Conservation (phyloP, 805 yeast species). For the Pichia kluyveri region DNA sequence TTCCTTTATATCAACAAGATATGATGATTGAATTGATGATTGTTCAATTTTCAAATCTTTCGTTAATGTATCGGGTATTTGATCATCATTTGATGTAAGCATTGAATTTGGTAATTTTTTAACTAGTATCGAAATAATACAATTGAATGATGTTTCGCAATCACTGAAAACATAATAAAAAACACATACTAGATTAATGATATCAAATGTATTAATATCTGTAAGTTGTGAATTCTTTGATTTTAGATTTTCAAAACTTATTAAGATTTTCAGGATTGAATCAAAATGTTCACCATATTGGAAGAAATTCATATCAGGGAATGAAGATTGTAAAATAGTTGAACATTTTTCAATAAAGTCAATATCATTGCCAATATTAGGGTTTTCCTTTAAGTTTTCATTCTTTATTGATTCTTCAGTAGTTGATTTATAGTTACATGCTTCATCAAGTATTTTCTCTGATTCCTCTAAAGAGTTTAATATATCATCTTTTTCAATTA, state of each 20-base stretch:
- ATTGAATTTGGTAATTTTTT: slow-evolving; percentile 21
- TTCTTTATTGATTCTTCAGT: slow-evolving; percentile 11
- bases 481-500: slow-evolving; percentile 3
- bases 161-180: slow-evolving; percentile 18
- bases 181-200: slow-evolving; percentile 21
- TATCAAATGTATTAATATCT: slow-evolving; percentile 7
- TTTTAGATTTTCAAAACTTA: slow-evolving; percentile 16
- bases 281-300: slow-evolving; percentile 25
- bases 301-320: slow-evolving; percentile 21
- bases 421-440: slow-evolving; percentile 23
- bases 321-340: slow-evolving; percentile 16
- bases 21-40: slow-evolving; percentile 8
- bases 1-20: slow-evolving; percentile 30
- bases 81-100: slow-evolving; percentile 1
- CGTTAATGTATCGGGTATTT: slow-evolving; percentile 6
- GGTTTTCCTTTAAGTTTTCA: slow-evolving; percentile 11
- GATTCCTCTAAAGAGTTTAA: slow-evolving; percentile 12
- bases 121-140: slow-evolving; percentile 19
- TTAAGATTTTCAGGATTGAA: slow-evolving; percentile 17
- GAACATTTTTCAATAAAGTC: slow-evolving; percentile 18
- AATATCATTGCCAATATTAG: slow-evolving; percentile 8
- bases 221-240: slow-evolving; percentile 6
- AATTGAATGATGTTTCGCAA: slow-evolving; percentile 16
- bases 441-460: slow-evolving; percentile 16
- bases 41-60: slow-evolving; percentile 10